Conservation (phyloP, 805 yeast species). For the Pichia membranifaciens region DNA sequence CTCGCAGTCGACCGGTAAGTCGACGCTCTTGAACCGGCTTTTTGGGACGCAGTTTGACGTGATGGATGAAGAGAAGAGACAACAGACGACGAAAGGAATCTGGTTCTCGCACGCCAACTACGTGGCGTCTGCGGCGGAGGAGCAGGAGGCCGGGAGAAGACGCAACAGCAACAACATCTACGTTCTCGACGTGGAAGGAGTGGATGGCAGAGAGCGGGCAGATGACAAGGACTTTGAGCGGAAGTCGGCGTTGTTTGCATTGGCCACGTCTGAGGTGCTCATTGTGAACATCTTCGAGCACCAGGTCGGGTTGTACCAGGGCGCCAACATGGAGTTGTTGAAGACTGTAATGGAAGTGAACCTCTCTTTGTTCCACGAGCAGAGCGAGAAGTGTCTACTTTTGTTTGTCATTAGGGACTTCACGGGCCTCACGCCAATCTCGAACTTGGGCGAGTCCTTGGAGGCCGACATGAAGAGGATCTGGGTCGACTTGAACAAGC, state of each 20-base stretch:
- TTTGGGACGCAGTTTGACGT: conserved; percentile 88
- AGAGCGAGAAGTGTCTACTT: conserved; percentile 51
- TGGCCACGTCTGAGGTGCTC: conserved; percentile 84
- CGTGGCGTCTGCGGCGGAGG: conserved; percentile 24
- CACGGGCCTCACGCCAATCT: conserved; percentile 78
- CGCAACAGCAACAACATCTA: conserved; percentile 39
- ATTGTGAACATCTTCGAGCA: conserved; percentile 96
- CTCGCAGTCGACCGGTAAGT: conserved; percentile 94
- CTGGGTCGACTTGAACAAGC: conserved; percentile 77
- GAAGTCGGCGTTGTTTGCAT: conserved; percentile 90
- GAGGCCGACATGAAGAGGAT: conserved; percentile 64
- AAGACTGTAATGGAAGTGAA: conserved; percentile 97
- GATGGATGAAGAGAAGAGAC: conserved; percentile 81
- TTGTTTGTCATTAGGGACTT: conserved; percentile 91
- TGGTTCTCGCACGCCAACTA: conserved; percentile 61
- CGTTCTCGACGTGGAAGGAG: conserved; percentile 97
- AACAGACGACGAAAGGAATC: conserved; percentile 86
- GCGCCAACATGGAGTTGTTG: conserved; percentile 92
- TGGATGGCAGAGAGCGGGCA: conserved; percentile 96
- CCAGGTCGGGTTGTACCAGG: conserved; percentile 94
- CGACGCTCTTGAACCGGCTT: conserved; percentile 79
- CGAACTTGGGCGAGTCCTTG: conserved; percentile 62
- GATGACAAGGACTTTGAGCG: conserved; percentile 98
- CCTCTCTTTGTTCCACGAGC: conserved; percentile 70
- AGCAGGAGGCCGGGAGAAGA: conserved; percentile 5